Evolutionary conservation across 148 eudicot species (phyloP).

Genomic region (Cornus florida): DNA sequence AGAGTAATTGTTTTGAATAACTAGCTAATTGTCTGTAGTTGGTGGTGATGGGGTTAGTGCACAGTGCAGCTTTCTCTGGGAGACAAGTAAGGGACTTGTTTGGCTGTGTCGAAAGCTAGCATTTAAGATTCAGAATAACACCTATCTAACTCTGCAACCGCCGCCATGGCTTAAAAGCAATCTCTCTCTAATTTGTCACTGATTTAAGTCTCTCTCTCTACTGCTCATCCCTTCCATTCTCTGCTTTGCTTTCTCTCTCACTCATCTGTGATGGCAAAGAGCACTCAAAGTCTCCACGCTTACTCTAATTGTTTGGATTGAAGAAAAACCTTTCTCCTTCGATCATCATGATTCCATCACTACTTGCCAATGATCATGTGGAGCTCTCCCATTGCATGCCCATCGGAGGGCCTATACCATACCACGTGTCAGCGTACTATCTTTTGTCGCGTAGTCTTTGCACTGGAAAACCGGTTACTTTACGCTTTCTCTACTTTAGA

Average conservation of each 20-base stretch:
- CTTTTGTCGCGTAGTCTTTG: not conserved
- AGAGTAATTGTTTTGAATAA: too few relatives aligned
- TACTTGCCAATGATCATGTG: not conserved
- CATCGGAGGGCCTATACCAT: constrained; percentile 13
- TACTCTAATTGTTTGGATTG: not conserved
- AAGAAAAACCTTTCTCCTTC: constrained; percentile 9
- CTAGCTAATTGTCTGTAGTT: not conserved
- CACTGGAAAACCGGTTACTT: constrained; percentile 34
- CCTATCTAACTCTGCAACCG: constrained; percentile 48
- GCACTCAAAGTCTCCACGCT: too few relatives aligned
- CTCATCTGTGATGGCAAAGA: not conserved
- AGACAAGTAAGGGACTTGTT: not conserved
- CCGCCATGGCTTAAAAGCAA: constrained; percentile 52
- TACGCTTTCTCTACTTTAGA: constrained; percentile 13
- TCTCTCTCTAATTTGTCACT: constrained; percentile 2
- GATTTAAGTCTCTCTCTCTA: constrained; percentile 4
- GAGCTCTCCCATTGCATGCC: not conserved
- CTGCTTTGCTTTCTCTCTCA: constrained; percentile 3
- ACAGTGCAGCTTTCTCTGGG: not conserved
- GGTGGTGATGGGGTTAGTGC: not conserved
- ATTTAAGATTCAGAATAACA: constrained; percentile 35
- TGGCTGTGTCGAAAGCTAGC: constrained; percentile 13
- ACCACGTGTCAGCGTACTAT: constrained; percentile 27
- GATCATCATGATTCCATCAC: not conserved
- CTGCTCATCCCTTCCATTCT: constrained; percentile 7